Evolutionary conservation across 371 early-diverging fungal genomes (phyloP).

Genomic region (Blakeslea trispora): DNA sequence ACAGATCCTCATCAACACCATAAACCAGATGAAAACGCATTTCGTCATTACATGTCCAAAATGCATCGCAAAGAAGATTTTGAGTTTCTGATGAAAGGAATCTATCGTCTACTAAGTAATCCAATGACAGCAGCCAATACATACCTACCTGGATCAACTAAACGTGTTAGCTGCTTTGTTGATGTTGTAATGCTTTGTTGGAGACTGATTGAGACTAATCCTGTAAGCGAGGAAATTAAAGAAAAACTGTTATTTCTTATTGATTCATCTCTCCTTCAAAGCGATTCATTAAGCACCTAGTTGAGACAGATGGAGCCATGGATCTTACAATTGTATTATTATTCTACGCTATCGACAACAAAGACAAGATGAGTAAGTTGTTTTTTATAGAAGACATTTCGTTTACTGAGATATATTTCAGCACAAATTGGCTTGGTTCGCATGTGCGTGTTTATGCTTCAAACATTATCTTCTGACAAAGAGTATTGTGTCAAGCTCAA

Average conservation of each 20-base stretch:
- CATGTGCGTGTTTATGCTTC: conserved; percentile 81
- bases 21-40: conserved; percentile 53
- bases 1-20: neutral
- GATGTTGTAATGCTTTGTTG: conserved; percentile 87
- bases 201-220: conserved; percentile 78
- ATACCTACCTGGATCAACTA: conserved; percentile 79
- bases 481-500: conserved; percentile 78
- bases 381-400: too few species aligned
- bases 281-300: conserved; percentile 68
- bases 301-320: conserved; percentile 72
- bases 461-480: conserved; percentile 80
- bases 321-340: conserved; percentile 64
- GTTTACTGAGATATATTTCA: conserved; percentile 28
- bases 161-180: conserved; percentile 64
- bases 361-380: conserved; percentile 60
- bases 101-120: conserved; percentile 76
- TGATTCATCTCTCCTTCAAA: conserved; percentile 9
- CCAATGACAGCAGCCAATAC: conserved; percentile 79
- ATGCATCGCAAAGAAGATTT: conserved; percentile 82
- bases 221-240: conserved; percentile 41
- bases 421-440: conserved; percentile 78
- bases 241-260: too few species aligned
- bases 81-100: conserved; percentile 69
- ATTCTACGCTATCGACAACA: conserved; percentile 67
- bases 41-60: conserved; percentile 72